phyloP scores from a whole-genome alignment of 2,329 filamentous ascomycete genomes.

The Botrytis pseudocinerea region DNA sequence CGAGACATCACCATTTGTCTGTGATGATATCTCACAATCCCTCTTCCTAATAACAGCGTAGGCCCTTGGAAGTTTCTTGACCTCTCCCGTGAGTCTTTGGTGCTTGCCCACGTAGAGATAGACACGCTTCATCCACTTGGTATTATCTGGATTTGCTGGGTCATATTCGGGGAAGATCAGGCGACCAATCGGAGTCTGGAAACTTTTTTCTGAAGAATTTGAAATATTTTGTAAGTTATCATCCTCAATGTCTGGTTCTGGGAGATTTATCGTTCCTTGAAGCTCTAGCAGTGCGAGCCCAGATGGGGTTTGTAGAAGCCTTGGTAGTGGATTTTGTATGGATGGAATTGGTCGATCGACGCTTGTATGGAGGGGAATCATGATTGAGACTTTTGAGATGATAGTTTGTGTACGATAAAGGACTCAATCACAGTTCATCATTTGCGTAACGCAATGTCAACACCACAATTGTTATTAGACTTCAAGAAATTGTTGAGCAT shows the following conservation, averaged over 20 bases:
- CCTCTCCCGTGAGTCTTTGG: slow-evolving; percentile 84
- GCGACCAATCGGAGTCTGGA: slow-evolving; percentile 63
- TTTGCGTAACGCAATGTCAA: background rate
- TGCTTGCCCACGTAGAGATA: slow-evolving; percentile 87
- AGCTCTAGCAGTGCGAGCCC: slow-evolving; percentile 90
- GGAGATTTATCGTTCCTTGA: slow-evolving; percentile 85
- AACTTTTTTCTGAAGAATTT: slow-evolving; percentile 24
- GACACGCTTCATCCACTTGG: slow-evolving; percentile 85
- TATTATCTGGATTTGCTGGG: slow-evolving; percentile 54
- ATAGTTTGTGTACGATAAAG: background rate
- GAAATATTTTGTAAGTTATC: slow-evolving; percentile 24
- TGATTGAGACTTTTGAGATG: background rate
- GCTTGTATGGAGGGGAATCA: slow-evolving; percentile 19
- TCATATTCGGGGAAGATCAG: slow-evolving; percentile 78
- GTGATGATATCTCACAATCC: slow-evolving; percentile 21
- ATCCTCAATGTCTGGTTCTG: slow-evolving; percentile 46
- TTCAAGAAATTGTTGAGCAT: background rate
- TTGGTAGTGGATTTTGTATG: slow-evolving; percentile 60
- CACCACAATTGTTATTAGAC: background rate
- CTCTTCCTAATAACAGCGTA: slow-evolving; percentile 74
- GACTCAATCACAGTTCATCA: background rate
- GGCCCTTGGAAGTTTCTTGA: slow-evolving; percentile 79
- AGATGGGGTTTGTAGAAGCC: slow-evolving; percentile 83
- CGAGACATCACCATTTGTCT: slow-evolving; percentile 33
- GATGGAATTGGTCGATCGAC: background rate